Conservation (phyloP, 164 flowering plant genomes). For the Pachysandra terminalis region DNA sequence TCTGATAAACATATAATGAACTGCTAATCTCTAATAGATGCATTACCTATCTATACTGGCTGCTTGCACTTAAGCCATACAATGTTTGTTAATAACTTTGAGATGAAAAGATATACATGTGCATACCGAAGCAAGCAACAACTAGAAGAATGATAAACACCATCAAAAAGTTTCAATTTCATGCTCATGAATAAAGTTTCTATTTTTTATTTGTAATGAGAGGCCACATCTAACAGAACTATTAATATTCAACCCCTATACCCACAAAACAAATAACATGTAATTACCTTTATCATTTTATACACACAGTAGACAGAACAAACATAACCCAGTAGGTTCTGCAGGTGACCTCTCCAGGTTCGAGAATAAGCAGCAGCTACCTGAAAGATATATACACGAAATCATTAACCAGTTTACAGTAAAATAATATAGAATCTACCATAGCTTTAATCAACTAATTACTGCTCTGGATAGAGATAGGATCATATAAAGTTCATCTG, state of each 20-base stretch:
- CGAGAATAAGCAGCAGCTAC: slow-evolving; percentile 97
- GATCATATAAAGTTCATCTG: no score
- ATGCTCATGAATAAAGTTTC: neutral
- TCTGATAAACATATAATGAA: no score
- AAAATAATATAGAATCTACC: neutral
- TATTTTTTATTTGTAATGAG: no score
- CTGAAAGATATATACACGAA: slow-evolving; percentile 35
- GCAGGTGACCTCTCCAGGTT: slow-evolving; percentile 96
- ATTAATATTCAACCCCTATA: neutral
- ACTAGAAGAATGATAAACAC: neutral
- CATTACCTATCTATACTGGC: no score
- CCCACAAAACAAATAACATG: neutral
- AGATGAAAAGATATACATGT: neutral
- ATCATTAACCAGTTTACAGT: neutral
- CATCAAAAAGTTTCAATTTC: neutral
- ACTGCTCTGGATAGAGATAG: no score
- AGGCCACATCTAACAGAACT: no score
- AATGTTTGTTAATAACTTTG: no score
- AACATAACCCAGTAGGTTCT: slow-evolving; percentile 91
- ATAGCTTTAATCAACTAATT: neutral
- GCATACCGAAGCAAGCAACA: neutral
- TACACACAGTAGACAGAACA: slow-evolving; percentile 96
- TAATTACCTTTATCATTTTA: slow-evolving; percentile 87
- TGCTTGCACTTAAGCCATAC: no score
- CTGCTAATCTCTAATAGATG: no score